Evolutionary conservation across 495 filamentous ascomycete species (phyloP), one percentile per base, ranked within the genome.

Genomic region (Penicillium dipodomyicola): DNA sequence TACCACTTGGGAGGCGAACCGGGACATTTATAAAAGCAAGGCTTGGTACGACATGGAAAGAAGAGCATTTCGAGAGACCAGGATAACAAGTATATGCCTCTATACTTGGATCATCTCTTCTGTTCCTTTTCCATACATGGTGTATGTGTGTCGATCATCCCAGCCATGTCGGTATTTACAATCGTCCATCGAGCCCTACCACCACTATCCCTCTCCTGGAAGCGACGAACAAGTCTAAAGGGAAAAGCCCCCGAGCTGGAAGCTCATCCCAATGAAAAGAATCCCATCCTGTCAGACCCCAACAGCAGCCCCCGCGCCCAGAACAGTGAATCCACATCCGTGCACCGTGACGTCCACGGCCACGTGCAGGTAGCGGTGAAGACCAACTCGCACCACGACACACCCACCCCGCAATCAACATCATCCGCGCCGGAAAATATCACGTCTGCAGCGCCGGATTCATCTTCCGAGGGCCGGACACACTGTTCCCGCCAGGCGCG

Each of bases 301-400:
- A 30, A 19, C 49, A n/a, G 47, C 52, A 43, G 23, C 5, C 27
- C 12, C 49, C 32, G 20, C 6, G 20, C 45, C 32, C 49, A 39
- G 47, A 43, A 45, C 8, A 25, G 50, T 54, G 52, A 25, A 27
- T 17, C 35, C 5, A 9, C 17, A 14, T 53, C 25, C 47, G 11
- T 67, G 59, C 61, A 60, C 25, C 15, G 54, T 68, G 64, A 68
- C 59, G 59, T 62, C 65, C 60, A 52, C 17, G 6, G 40, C 35
- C 22, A 39, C 52, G 20, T 65, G 57, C 66, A 69, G 61, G 19
- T 69, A 69, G 66, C 64, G 66, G 66, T 69, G 66, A 69, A 57
- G 56, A 45, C 54, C 27, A 25, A 49, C 37, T 55, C 43, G 46
- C 37, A 46, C 54, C 44, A 43, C 32, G 15, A 29, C 42, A 20